A percentile compares a stretch with the other conserved stretches of the same genome.
These are phyloP conservation scores for Tolypocladium amazonense DNA, from an alignment of 2,329 filamentous ascomycete species.

Conservation along the genomic window DNA sequence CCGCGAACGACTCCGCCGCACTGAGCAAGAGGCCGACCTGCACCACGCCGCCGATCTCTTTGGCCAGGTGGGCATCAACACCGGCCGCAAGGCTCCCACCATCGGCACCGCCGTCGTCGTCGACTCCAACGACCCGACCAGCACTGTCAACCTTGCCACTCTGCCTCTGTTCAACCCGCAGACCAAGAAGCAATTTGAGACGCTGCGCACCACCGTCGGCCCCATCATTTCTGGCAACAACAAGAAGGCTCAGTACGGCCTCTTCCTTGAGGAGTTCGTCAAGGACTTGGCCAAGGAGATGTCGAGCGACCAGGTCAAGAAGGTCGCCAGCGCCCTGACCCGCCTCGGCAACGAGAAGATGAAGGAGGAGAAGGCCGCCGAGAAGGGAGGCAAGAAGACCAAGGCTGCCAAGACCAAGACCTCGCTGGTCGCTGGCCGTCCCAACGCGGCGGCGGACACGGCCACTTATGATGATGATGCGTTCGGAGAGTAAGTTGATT, in stretches of 20 bases:
- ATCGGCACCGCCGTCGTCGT: conserved; percentile 56
- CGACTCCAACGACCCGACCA: conserved; percentile 62
- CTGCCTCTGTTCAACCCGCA: conserved; percentile 82
- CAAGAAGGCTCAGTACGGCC: conserved; percentile 82
- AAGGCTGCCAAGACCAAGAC: conserved; percentile 97
- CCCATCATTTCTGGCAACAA: conserved; percentile 64
- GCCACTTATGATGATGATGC: conserved; percentile 67
- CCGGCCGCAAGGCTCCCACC: conserved; percentile 56
- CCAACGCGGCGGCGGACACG: conserved; percentile 57
- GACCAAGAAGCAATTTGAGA: conserved; percentile 77
- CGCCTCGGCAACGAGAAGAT: conserved; percentile 93
- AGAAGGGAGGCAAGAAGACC: conserved; percentile 92
- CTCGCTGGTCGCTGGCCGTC: conserved; percentile 57
- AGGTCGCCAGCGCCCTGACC: conserved; percentile 80
- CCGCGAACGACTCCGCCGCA: conserved; percentile 63
- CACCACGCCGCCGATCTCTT: conserved; percentile 88
- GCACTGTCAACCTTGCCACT: conserved; percentile 68
- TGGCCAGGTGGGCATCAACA: conserved; percentile 57
- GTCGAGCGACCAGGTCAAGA: conserved; percentile 91
- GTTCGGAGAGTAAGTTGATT: conserved; percentile 66
- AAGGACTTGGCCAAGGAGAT: conserved; percentile 83
- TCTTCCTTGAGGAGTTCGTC: conserved; percentile 85
- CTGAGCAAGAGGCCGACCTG: conserved; percentile 81
- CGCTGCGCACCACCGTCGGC: conserved; percentile 65
- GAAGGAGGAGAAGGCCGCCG: conserved; percentile 92